phyloP scores from a whole-genome alignment of 1,284 basidiomycete species.

The Amylostereum areolatum region DNA sequence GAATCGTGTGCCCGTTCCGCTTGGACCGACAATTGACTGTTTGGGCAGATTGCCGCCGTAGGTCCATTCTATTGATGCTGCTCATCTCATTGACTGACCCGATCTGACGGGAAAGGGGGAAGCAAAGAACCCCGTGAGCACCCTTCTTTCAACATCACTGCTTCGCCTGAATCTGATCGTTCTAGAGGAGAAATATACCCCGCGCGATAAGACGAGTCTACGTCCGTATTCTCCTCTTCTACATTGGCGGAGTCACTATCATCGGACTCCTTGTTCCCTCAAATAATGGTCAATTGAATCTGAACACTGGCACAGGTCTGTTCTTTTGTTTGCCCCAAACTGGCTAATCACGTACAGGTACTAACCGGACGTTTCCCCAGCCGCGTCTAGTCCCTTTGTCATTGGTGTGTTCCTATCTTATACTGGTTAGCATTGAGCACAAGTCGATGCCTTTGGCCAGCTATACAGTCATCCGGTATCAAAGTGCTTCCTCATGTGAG shows the following conservation, averaged over 20 bases:
- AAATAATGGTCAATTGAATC: constrained; percentile 49
- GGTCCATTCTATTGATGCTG: no score
- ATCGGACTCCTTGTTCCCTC: constrained; percentile 78
- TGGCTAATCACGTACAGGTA: no score
- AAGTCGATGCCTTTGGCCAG: no score
- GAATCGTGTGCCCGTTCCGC: constrained; percentile 22
- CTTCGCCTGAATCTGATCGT: not conserved
- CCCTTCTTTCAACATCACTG: no score
- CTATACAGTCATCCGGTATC: constrained; percentile 70
- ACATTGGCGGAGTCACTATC: constrained; percentile 50
- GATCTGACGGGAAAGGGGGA: constrained; percentile 30
- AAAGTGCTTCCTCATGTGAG: constrained; percentile 46
- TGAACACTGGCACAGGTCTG: constrained; percentile 36
- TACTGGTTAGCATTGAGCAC: no score
- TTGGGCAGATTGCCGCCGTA: constrained; percentile 62
- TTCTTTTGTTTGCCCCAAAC: no score
- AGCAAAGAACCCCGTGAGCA: constrained; percentile 43
- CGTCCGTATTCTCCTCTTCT: constrained; percentile 70
- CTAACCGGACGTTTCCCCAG: constrained; percentile 17
- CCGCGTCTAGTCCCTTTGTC: constrained; percentile 79
- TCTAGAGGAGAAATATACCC: constrained; percentile 53
- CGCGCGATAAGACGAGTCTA: constrained; percentile 65
- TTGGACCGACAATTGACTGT: not conserved
- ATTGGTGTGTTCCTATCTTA: constrained; percentile 34
- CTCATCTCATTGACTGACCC: no score